Conservation (phyloP, 1,284 basidiomycete genomes). For the Ganoderma lingzhi region DNA sequence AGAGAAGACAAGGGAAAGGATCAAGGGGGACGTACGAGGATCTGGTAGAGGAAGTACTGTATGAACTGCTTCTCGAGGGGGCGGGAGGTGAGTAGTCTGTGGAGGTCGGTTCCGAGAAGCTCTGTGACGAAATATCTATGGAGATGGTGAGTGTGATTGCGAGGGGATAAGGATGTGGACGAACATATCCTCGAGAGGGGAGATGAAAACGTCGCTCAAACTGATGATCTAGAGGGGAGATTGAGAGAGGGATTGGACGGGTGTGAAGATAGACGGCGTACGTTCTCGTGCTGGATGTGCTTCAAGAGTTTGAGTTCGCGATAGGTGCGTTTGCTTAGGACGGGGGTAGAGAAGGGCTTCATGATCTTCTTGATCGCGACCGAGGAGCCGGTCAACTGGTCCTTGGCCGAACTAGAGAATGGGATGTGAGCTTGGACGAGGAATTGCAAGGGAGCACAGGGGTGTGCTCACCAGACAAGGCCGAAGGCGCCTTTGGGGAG, state of each 20-base stretch:
- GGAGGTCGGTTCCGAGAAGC: conserved; percentile 96
- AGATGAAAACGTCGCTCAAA: conserved; percentile 98
- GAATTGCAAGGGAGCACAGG: not conserved
- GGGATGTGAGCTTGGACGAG: not conserved
- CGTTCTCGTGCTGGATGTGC: conserved; percentile 99
- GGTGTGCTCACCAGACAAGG: conserved; percentile 84
- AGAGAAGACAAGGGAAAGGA: not conserved
- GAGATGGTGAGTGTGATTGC: conserved; percentile 18
- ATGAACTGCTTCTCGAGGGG: conserved; percentile 99
- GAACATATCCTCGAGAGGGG: conserved; percentile 95
- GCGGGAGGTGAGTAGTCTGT: conserved; percentile 94
- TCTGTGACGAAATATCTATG: conserved; percentile 98
- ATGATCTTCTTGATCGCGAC: conserved; percentile 91
- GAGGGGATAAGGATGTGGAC: conserved; percentile 39
- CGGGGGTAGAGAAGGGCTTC: conserved; percentile 92
- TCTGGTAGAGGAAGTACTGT: conserved; percentile 99
- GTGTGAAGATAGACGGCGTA: conserved; percentile 44
- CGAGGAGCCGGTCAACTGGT: conserved; percentile 93
- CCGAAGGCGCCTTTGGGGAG: conserved; percentile 83
- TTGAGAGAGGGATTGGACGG: conserved; percentile 8
- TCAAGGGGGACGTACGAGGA: conserved; percentile 68
- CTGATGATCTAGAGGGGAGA: conserved; percentile 85
- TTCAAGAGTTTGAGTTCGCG: conserved; percentile 98
- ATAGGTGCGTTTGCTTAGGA: conserved; percentile 98
- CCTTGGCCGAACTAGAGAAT: conserved; percentile 87